Percentiles rank a stretch among this genome's conserved stretches.
These are phyloP conservation scores for Raddia guianensis DNA, from an alignment of 176 grass and related monocot genomes.

Conservation along the genomic window DNA sequence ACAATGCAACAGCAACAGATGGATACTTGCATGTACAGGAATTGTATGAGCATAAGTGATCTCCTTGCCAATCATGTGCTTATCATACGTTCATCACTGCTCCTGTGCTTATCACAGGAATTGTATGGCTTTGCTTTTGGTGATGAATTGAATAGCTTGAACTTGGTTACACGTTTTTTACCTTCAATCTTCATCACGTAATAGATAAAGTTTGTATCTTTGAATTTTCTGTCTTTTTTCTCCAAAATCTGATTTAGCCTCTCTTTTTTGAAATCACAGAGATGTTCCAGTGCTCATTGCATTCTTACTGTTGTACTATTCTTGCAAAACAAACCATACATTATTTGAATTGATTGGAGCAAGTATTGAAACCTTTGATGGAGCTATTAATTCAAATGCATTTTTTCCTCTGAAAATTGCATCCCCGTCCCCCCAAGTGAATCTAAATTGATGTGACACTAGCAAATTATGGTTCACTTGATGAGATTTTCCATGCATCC, in stretches of 20 bases:
- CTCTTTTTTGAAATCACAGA: conserved; percentile 7
- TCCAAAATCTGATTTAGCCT: neutral
- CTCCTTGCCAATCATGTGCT: conserved; percentile 26
- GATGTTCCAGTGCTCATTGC: neutral
- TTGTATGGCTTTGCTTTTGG: conserved; percentile 23
- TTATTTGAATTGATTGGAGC: neutral
- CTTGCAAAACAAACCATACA: neutral
- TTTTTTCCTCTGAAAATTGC: neutral
- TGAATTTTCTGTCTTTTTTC: neutral
- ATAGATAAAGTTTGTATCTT: conserved; percentile 25
- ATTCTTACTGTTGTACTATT: neutral
- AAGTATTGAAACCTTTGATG: conserved; percentile 6
- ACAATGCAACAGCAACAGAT: conserved; percentile 62
- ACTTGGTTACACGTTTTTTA: conserved; percentile 30
- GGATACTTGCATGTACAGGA: conserved; percentile 85
- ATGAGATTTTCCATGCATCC: conserved; percentile 21
- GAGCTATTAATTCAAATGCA: neutral
- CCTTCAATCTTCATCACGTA: neutral
- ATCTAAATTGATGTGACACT: conserved; percentile 28
- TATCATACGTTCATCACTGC: conserved; percentile 27
- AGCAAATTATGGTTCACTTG: conserved; percentile 28
- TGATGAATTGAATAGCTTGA: conserved; percentile 14
- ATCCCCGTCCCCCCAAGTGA: neutral
- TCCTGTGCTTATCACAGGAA: neutral
- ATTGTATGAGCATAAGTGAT: conserved; percentile 66